Evolutionary conservation across 2,329 filamentous ascomycete genomes (phyloP), one percentile per base, ranked within the genome.

Genomic region (Aspergillus latus): DNA sequence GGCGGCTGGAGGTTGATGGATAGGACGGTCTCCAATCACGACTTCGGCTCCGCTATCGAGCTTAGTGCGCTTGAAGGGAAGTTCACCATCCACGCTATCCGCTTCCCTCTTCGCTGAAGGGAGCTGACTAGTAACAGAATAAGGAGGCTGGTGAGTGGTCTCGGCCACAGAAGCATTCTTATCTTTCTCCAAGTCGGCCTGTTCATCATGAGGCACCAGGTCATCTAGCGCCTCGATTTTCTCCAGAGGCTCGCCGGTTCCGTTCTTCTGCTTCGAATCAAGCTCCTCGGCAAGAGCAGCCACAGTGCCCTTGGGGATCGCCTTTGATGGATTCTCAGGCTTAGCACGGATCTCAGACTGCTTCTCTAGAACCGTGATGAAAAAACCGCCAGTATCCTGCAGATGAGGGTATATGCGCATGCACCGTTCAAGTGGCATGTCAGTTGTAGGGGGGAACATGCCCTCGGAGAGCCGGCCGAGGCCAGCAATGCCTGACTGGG

Each of bases 311-410:
- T 74, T 75, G 26, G 69, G 66, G 16, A 73, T 69, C 15, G 68
- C 63, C 58, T 72, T 74, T 28, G 63, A 58, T 5, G 62, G 59
- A 45, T 83, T 81, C 73, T 94, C 89, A 21, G 87, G 86, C 72
- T 84, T 89, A 7, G 87, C 88, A 71, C 84, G 88, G 72, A 96
- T 92, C 63, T 97, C 94, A 28, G 85, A 83, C 71, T 88, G 87
- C 82, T 99, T 99, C 78, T 97, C 89, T 15, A 99, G 77, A 0
- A 97, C 92, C 0, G 92, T 88, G 70, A 99, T 97, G 78, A 99
- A 99, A 81, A 99, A 99, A 21, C 89, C 93, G 54, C 94, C 94
- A 2, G 94, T 99, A 67, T 99, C 92, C 75, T 99, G 94, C 69
- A 92, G 83, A 73, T 99, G 94, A 34, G 92, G 90, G 72, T 97